A percentile compares a stretch with the other conserved stretches of the same genome.
These are phyloP conservation scores for Cryptosporidium ryanae DNA, from an alignment of 169 alveolate genomes.

Conservation along the genomic window DNA sequence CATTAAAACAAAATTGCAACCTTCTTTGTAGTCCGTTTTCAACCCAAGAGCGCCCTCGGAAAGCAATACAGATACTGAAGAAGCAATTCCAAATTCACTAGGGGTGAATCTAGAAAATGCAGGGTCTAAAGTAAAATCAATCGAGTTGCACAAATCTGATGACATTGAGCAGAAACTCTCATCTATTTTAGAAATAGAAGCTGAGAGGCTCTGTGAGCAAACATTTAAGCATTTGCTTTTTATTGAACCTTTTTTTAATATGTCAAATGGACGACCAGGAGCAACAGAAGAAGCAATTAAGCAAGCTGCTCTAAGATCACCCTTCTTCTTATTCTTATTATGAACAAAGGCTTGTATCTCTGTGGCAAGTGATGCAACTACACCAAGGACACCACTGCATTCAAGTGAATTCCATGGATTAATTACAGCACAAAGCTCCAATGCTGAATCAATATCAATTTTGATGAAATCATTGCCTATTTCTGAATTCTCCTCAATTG, in stretches of 20 bases:
- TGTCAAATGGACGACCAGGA: slow-evolving; percentile 52
- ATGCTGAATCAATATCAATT: slow-evolving; percentile 25
- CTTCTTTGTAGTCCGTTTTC: slow-evolving; percentile 24
- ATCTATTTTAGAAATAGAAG: not conserved
- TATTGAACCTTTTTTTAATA: slow-evolving; percentile 25
- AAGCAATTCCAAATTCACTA: slow-evolving; percentile 36
- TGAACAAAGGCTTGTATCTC: slow-evolving; percentile 12
- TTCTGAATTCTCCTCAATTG: not conserved
- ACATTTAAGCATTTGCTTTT: slow-evolving; percentile 8
- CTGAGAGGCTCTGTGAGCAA: not conserved
- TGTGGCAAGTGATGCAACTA: slow-evolving; percentile 26
- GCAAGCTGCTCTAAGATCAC: slow-evolving; percentile 67
- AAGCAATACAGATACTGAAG: slow-evolving; percentile 10
- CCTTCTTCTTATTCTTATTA: not conserved
- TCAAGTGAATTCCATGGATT: slow-evolving; percentile 70
- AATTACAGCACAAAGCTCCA: slow-evolving; percentile 38
- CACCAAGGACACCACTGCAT: slow-evolving; percentile 45
- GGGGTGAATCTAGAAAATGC: not conserved
- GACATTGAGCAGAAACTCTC: slow-evolving; percentile 9
- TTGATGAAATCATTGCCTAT: not conserved
- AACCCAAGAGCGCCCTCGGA: slow-evolving; percentile 8
- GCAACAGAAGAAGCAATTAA: slow-evolving; percentile 25
- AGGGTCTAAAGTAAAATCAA: slow-evolving; percentile 20
- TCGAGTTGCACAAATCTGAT: slow-evolving; percentile 8
- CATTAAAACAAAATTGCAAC: slow-evolving; percentile 19